Evolutionary conservation across 2,329 filamentous ascomycete genomes (phyloP).

Genomic region (Monilinia vaccinii-corymbosi): DNA sequence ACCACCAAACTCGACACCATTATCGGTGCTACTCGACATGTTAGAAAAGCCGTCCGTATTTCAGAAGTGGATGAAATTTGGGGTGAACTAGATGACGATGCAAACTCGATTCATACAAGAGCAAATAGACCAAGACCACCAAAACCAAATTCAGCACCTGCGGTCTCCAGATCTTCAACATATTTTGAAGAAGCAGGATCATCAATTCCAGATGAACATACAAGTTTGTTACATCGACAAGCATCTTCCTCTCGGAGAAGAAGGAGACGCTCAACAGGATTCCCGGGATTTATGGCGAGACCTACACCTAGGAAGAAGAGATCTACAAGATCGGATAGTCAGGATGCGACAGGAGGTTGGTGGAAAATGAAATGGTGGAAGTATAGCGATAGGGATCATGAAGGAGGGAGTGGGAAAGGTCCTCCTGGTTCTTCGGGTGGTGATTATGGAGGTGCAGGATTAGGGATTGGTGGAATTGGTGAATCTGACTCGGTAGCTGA

Average conservation of each 20-base stretch:
- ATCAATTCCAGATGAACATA: constrained; percentile 20
- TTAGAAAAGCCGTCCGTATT: constrained; percentile 24
- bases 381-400: not conserved
- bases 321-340: constrained; percentile 29
- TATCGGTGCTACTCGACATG: constrained; percentile 22
- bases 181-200: constrained; percentile 11
- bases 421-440: constrained; percentile 15
- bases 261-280: constrained; percentile 50
- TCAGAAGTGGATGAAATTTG: constrained; percentile 73
- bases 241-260: constrained; percentile 30
- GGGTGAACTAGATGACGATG: constrained; percentile 69
- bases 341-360: constrained; percentile 43
- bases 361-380: constrained; percentile 49
- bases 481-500: not conserved
- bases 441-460: not conserved
- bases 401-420: constrained; percentile 13
- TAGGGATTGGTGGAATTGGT: not conserved
- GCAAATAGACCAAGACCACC: constrained; percentile 1
- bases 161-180: constrained; percentile 1
- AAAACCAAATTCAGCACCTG: constrained; percentile 13
- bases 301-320: constrained; percentile 23
- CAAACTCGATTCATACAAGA: constrained; percentile 23
- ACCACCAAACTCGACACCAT: constrained; percentile 28
- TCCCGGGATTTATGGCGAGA: constrained; percentile 51
- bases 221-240: constrained; percentile 18